These are phyloP conservation scores for Gymnopilus junonius DNA, from an alignment of 768 basidiomycete species.

Conservation along the genomic window DNA sequence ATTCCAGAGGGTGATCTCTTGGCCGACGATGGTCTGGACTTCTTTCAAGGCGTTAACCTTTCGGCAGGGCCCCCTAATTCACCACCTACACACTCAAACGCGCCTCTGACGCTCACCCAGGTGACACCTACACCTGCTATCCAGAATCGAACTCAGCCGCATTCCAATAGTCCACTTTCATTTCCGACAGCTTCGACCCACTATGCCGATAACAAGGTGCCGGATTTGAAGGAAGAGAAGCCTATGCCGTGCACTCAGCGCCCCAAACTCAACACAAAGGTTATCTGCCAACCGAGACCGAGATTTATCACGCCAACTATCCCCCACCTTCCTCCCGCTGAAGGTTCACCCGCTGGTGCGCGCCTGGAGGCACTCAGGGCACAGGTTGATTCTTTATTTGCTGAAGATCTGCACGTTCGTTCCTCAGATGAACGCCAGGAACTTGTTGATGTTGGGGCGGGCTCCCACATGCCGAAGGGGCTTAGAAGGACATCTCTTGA, in stretches of 20 bases:
- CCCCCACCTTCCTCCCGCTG: constrained; percentile 16
- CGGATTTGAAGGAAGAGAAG: constrained; percentile 15
- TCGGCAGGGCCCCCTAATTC: constrained; percentile 33
- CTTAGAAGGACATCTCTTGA: constrained; percentile 18
- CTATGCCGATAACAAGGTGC: neutral
- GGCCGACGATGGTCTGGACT: constrained; percentile 48
- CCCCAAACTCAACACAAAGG: constrained; percentile 15
- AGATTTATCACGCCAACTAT: constrained; percentile 18
- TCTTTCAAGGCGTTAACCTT: constrained; percentile 47
- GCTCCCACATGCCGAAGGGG: constrained; percentile 15
- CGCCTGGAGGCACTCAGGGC: constrained; percentile 26
- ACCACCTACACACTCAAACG: constrained; percentile 28
- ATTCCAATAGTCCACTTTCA: constrained; percentile 3
- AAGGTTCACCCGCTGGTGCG: constrained; percentile 27
- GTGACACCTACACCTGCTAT: constrained; percentile 41
- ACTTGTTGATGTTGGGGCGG: constrained; percentile 3
- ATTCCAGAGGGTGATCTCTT: constrained; percentile 56
- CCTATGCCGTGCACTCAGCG: constrained; percentile 7
- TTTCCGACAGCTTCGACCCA: constrained; percentile 17
- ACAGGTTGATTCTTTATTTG: constrained; percentile 30
- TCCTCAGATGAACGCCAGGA: constrained; percentile 10
- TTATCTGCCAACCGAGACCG: constrained; percentile 20
- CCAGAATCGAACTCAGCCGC: constrained; percentile 9
- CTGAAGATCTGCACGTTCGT: constrained; percentile 20
- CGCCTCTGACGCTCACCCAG: constrained; percentile 43